A percentile compares a stretch with the other conserved stretches of the same genome.
Evolutionary conservation across 116 monocot genomes (phyloP).

Genomic region (Trichopus zeylanicus): DNA sequence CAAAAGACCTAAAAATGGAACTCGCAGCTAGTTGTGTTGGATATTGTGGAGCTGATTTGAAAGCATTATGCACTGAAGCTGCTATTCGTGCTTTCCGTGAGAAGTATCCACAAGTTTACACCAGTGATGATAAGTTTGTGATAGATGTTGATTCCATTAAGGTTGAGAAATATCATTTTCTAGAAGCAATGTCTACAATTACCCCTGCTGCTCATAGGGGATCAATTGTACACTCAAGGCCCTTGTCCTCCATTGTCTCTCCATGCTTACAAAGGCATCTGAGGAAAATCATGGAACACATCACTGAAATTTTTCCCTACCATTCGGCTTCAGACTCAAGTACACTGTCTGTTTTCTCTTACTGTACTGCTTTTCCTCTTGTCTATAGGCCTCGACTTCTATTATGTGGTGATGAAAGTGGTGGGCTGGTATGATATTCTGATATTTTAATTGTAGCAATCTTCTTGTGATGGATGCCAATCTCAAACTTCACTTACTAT

Average conservation of each 20-base stretch:
- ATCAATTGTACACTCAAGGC: constrained; percentile 82
- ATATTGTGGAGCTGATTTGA: constrained; percentile 97
- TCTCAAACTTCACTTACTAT: constrained; percentile 11
- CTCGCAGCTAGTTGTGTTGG: constrained; percentile 98
- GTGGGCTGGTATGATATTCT: constrained; percentile 62
- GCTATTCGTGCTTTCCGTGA: constrained; percentile 96
- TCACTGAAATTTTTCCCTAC: constrained; percentile 81
- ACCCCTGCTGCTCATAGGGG: constrained; percentile 98
- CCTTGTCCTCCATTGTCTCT: constrained; percentile 76
- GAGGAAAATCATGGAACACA: constrained; percentile 49
- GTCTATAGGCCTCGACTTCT: constrained; percentile 89
- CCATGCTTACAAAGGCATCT: constrained; percentile 75
- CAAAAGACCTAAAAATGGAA: constrained; percentile 75
- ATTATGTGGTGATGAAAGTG: constrained; percentile 81
- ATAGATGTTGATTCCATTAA: constrained; percentile 92
- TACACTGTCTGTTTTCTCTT: constrained; percentile 49
- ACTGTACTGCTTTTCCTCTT: constrained; percentile 64
- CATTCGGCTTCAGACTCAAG: constrained; percentile 43
- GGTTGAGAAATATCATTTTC: constrained; percentile 88
- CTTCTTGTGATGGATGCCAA: background rate
- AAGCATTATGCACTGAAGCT: constrained; percentile 97
- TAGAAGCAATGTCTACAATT: constrained; percentile 96
- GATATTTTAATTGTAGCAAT: background rate
- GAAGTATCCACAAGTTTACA: constrained; percentile 99
- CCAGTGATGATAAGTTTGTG: constrained; percentile 95